These are phyloP conservation scores for Bryoerythrophyllum caledonicum DNA, from an alignment of 225 moss, liverwort and hornwort species.

Conservation along the genomic window DNA sequence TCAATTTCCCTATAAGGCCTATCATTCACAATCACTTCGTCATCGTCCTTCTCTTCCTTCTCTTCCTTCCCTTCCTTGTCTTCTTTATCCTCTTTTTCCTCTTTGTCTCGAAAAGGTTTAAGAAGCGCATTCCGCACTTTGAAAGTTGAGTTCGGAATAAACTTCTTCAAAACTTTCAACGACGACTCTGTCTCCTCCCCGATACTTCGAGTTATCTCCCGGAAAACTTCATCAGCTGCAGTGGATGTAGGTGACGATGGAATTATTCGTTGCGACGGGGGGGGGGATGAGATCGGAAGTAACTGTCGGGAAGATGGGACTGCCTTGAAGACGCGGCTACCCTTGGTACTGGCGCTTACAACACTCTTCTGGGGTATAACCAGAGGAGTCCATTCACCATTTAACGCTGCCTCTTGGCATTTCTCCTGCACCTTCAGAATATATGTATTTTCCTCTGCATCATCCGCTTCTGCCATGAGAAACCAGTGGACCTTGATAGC, in stretches of 20 bases:
- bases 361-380: slow-evolving; percentile 83
- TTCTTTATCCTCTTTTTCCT: slow-evolving; percentile 59
- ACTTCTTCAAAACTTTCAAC: slow-evolving; percentile 89
- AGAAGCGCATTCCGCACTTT: slow-evolving; percentile 97
- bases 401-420: slow-evolving; percentile 87
- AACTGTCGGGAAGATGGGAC: slow-evolving; percentile 85
- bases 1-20: slow-evolving; percentile 79
- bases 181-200: slow-evolving; percentile 88
- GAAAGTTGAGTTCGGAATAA: slow-evolving; percentile 71
- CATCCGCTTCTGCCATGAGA: slow-evolving; percentile 92
- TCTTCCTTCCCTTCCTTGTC: slow-evolving; percentile 66
- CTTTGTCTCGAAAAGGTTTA: slow-evolving; percentile 94
- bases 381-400: slow-evolving; percentile 90
- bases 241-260: slow-evolving; percentile 55
- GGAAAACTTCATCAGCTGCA: slow-evolving; percentile 72
- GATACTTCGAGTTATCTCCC: slow-evolving; percentile 55
- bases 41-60: slow-evolving; percentile 53
- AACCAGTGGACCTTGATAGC: slow-evolving; percentile 99
- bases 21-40: slow-evolving; percentile 59
- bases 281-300: slow-evolving; percentile 82
- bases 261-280: slow-evolving; percentile 71
- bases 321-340: slow-evolving; percentile 85
- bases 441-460: slow-evolving; percentile 69
- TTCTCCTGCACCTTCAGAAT: slow-evolving; percentile 79
- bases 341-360: slow-evolving; percentile 66